Base-by-base conservation (phyloP, 441 rosid species). In the Gossypium laxum region DNA sequence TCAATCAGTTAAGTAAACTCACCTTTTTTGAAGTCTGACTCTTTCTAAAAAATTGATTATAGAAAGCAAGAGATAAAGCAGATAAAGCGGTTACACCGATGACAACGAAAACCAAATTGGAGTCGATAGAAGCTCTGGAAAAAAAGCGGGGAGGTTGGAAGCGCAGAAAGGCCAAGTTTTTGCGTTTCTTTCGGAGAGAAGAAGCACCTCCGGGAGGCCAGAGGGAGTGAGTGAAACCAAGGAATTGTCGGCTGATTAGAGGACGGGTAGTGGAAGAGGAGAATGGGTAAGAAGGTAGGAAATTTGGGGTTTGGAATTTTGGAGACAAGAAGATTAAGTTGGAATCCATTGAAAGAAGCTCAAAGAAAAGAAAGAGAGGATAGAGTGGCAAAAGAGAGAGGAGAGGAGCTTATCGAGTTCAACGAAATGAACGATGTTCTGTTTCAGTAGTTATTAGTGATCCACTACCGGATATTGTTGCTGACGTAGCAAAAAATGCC, bases 61-160 rank as follows among this genome's bases (percentile, higher is more conserved):
- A 84, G 76, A 78, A 89, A 68, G 89, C 83, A 22, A 89, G 24
- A 22, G 87, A 82, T 34, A 87, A 52, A 34, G 91, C 89, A 8
- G 94, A 84, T 61, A 91, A 64, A 1, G 97, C 74, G 30, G 90
- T 78, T 11, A 86, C 86, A 61, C 92, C 91, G 0, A 85, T 86
- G n/a, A 84, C 81, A 26, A 87, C 58, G 43, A 89, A 72, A 47
- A 77, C 78, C 45, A 85, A 71, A 65, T 82, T 78, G 4, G 91
- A 64, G 69, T 73, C 76, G 18, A 86, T 3, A 60, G 97, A 87
- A 55, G 91, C 89, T 69, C 74, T 74, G 75, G 84, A 77, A 11
- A 76, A 47, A 56, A 88, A 79, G 30, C 73, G 76, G 15, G 83
- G 78, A 60, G 88, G 75, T 5, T 69, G 77, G 77, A 45, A 28